phyloP scores from a whole-genome alignment of 2,329 filamentous ascomycete genomes.

The Dendrostoma leiphaemia region DNA sequence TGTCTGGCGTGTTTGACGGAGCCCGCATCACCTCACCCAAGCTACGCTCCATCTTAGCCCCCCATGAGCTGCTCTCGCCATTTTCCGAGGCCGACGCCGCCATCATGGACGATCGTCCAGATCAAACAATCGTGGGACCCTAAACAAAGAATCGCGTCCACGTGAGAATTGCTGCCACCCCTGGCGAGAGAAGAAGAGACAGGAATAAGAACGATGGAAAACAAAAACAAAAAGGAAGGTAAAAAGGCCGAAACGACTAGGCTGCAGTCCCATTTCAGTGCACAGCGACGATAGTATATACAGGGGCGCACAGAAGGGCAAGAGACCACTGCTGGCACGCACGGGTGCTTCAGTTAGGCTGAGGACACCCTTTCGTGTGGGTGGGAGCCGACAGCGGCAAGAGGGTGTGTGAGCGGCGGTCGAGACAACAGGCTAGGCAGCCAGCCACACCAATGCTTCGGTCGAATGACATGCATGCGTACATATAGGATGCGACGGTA shows the following conservation, averaged over 20 bases:
- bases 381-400: slow-evolving; percentile 3
- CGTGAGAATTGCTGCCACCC: too few relatives aligned
- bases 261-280: neutral
- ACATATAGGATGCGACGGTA: slow-evolving; percentile 5
- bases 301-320: slow-evolving; percentile 1
- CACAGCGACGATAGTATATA: neutral
- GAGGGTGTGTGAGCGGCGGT: slow-evolving; percentile 1
- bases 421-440: slow-evolving; percentile 5
- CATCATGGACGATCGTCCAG: neutral
- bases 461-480: slow-evolving; percentile 13
- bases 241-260: neutral
- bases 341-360: slow-evolving; percentile 9
- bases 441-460: slow-evolving; percentile 13
- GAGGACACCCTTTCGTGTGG: neutral
- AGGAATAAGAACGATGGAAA: too few relatives aligned
- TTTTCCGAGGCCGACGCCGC: neutral
- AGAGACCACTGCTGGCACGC: slow-evolving; percentile 1
- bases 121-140: too few relatives aligned
- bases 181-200: neutral
- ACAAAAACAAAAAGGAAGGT: neutral
- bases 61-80: slow-evolving; percentile 9
- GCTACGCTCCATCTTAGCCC: slow-evolving; percentile 21
- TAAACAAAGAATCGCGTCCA: neutral
- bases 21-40: slow-evolving; percentile 39
- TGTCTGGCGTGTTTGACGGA: slow-evolving; percentile 35